Evolutionary conservation across 352 stramenopile species (phyloP).

Genomic region (Bremia lactucae): DNA sequence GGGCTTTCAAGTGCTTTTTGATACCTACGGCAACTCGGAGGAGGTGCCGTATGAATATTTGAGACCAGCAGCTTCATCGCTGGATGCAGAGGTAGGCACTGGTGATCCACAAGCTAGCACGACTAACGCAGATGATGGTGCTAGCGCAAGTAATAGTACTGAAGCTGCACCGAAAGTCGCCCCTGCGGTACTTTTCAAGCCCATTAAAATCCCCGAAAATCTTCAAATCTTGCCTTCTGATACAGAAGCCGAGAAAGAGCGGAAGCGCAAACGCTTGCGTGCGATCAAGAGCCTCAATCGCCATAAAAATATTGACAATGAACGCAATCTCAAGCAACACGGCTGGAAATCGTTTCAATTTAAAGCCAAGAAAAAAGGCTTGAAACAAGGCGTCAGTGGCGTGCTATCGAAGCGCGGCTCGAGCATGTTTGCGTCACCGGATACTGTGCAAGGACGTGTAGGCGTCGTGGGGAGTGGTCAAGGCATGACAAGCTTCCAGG

Average conservation of each 20-base stretch:
- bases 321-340: conserved; percentile 75
- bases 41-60: conserved; percentile 88
- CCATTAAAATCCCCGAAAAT: conserved; percentile 82
- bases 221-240: conserved; percentile 75
- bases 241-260: conserved; percentile 75
- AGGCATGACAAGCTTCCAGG: conserved; percentile 75
- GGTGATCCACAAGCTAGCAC: conserved; percentile 5
- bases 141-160: conserved; percentile 6
- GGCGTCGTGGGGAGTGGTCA: conserved; percentile 82
- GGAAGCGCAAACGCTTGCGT: conserved; percentile 73
- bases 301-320: conserved; percentile 79
- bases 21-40: conserved; percentile 84
- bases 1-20: conserved; percentile 82
- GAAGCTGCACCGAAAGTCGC: conserved; percentile 20
- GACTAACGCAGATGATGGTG: conserved; percentile 14
- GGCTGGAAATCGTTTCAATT: conserved; percentile 81
- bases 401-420: conserved; percentile 70
- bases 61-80: conserved; percentile 6
- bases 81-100: conserved; percentile 7
- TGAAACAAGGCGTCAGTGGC: conserved; percentile 51
- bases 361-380: conserved; percentile 70
- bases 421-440: conserved; percentile 86
- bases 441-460: conserved; percentile 71
- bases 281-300: conserved; percentile 83
- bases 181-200: conserved; percentile 47